Evolutionary conservation across 495 filamentous ascomycete species (phyloP).

Genomic region (Talaromyces proteolyticus): DNA sequence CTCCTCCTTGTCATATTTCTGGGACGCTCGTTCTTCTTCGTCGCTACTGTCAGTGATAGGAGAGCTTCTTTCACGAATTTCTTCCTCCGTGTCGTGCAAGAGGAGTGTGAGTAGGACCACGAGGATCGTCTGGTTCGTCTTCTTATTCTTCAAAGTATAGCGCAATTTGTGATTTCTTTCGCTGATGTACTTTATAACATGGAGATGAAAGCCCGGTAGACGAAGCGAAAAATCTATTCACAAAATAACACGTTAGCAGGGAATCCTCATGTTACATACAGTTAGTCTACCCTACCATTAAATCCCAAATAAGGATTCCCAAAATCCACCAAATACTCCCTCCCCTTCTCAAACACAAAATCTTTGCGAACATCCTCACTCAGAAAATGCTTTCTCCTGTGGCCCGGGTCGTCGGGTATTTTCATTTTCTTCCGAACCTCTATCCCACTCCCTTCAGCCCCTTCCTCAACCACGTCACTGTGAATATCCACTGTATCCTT

Average conservation of each 20-base stretch:
- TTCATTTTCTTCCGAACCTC: slow-evolving; percentile 36
- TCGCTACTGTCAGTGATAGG: background rate
- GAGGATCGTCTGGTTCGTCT: slow-evolving; percentile 64
- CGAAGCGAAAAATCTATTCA: slow-evolving; percentile 63
- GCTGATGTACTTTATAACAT: slow-evolving; percentile 76
- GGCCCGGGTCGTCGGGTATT: slow-evolving; percentile 47
- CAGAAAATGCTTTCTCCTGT: slow-evolving; percentile 61
- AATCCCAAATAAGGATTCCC: slow-evolving; percentile 92
- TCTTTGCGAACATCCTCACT: slow-evolving; percentile 33
- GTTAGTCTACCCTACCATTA: slow-evolving; percentile 35
- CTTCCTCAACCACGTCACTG: slow-evolving; percentile 58
- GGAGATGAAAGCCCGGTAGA: slow-evolving; percentile 71
- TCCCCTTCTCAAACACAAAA: slow-evolving; percentile 53
- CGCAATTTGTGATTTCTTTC: slow-evolving; percentile 71
- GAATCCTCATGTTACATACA: background rate
- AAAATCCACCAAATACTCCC: slow-evolving; percentile 74
- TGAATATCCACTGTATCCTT: slow-evolving; percentile 15
- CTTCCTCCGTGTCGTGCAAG: slow-evolving; percentile 10
- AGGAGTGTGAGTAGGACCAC: slow-evolving; percentile 75
- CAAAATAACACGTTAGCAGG: background rate
- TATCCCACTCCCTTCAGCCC: slow-evolving; percentile 55
- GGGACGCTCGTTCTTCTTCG: too few relatives aligned
- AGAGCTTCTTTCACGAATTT: background rate
- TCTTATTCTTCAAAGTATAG: slow-evolving; percentile 78
- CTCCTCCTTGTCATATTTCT: background rate